phyloP scores from a whole-genome alignment of 2,329 filamentous ascomycete genomes.

The Calonectria pseudoreteaudii region DNA sequence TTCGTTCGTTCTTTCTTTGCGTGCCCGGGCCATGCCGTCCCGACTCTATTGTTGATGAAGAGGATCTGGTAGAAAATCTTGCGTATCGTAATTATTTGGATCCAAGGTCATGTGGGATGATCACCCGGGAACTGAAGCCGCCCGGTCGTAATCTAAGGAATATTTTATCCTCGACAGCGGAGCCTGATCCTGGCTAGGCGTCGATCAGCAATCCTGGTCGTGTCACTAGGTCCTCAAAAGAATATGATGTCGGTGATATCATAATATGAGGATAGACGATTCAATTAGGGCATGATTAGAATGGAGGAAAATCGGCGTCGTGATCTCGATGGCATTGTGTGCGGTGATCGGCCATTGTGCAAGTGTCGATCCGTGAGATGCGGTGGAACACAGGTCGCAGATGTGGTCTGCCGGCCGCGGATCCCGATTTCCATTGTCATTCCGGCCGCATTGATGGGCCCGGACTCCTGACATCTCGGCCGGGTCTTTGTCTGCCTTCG shows the following conservation, averaged over 20 bases:
- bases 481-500: neutral
- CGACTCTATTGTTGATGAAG: neutral
- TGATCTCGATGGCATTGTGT: neutral
- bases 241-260: neutral
- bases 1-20: too few relatives aligned
- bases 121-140: neutral
- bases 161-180: conserved; percentile 2
- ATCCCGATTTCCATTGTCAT: conserved; percentile 1
- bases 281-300: neutral
- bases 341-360: neutral
- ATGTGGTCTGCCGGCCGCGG: neutral
- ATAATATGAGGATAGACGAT: neutral
- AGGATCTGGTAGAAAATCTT: conserved; percentile 3
- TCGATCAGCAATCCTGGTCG: neutral
- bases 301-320: neutral
- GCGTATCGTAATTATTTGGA: neutral
- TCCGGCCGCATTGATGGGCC: neutral
- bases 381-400: conserved; percentile 6
- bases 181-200: neutral
- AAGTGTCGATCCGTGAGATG: conserved; percentile 5
- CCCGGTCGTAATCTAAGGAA: neutral
- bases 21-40: conserved; percentile 12
- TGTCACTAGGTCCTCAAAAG: neutral
- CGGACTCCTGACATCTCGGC: neutral
- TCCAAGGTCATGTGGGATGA: neutral